Conservation (phyloP, 176 grass and related monocot species). For the Aegilops tauschii region DNA sequence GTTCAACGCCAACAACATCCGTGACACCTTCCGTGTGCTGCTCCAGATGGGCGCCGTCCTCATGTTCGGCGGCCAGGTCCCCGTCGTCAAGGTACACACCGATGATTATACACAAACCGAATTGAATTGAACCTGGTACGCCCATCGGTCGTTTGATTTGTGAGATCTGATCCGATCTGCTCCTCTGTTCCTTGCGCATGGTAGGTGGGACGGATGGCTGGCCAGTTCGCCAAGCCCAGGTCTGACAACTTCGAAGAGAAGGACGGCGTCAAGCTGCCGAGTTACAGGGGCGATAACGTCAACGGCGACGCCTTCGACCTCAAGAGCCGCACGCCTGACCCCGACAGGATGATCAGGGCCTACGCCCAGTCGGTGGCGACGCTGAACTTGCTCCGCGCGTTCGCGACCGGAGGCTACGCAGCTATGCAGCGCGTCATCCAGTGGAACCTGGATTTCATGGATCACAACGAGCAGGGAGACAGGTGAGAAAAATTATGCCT, state of each 20-base stretch:
- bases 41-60: constrained; percentile 98
- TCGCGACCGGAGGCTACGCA: constrained; percentile 91
- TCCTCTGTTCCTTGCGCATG: not conserved
- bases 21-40: constrained; percentile 93
- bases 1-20: constrained; percentile 96
- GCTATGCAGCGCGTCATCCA: constrained; percentile 87
- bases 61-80: constrained; percentile 97
- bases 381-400: constrained; percentile 86
- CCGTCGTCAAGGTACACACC: constrained; percentile 72
- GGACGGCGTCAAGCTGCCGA: constrained; percentile 87
- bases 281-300: constrained; percentile 95
- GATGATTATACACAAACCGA: not conserved
- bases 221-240: constrained; percentile 94
- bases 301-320: constrained; percentile 73
- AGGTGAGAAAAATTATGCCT: constrained; percentile 33
- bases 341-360: constrained; percentile 84
- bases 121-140: not conserved
- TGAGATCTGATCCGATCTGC: constrained; percentile 52
- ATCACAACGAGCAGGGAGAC: constrained; percentile 90
- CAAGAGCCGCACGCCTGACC: constrained; percentile 78
- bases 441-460: constrained; percentile 97
- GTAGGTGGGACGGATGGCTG: constrained; percentile 94
- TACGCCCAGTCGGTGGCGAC: constrained; percentile 82
- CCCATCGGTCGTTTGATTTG: not conserved
- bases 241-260: constrained; percentile 71